Conservation (phyloP, 441 rosid species). For the Erodium texanum region DNA sequence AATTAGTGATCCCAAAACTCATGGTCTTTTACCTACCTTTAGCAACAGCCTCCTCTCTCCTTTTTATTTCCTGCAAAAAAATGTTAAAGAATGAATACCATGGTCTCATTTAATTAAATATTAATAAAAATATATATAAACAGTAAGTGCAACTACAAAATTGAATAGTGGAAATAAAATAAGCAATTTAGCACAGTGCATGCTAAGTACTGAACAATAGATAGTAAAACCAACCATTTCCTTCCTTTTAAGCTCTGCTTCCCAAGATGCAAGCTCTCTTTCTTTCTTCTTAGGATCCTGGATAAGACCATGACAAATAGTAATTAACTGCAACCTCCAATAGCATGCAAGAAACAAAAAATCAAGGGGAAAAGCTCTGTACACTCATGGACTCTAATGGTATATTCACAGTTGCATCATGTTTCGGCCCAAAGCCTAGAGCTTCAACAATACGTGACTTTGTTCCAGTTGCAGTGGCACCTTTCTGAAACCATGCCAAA, state of each 20-base stretch:
- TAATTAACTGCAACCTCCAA: conserved; percentile 6
- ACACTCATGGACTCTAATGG: conserved; percentile 75
- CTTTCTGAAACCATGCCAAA: conserved; percentile 34
- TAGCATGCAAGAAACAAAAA: neutral
- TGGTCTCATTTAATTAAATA: neutral
- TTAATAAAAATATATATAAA: neutral
- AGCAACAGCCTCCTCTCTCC: conserved; percentile 75
- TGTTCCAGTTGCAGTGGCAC: conserved; percentile 37
- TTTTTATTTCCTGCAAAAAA: conserved; percentile 59
- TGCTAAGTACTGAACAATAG: conserved; percentile 4
- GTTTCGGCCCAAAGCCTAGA: conserved; percentile 46
- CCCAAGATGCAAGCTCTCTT: conserved; percentile 76
- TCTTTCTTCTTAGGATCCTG: conserved; percentile 71
- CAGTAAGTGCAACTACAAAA: neutral
- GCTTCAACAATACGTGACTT: conserved; percentile 43
- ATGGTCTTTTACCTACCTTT: conserved; percentile 33
- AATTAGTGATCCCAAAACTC: conserved; percentile 5
- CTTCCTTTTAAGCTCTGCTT: conserved; percentile 73
- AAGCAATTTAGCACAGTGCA: neutral
- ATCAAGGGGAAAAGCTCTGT: conserved; percentile 12
- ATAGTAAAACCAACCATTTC: conserved; percentile 48
- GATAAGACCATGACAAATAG: conserved; percentile 15
- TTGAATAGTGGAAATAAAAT: neutral
- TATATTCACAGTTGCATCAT: conserved; percentile 79
- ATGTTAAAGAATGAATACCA: neutral